Percentiles rank a stretch among this genome's conserved stretches.
phyloP scores from a whole-genome alignment of 305 asterid genomes.

The Rubia balearica region DNA sequence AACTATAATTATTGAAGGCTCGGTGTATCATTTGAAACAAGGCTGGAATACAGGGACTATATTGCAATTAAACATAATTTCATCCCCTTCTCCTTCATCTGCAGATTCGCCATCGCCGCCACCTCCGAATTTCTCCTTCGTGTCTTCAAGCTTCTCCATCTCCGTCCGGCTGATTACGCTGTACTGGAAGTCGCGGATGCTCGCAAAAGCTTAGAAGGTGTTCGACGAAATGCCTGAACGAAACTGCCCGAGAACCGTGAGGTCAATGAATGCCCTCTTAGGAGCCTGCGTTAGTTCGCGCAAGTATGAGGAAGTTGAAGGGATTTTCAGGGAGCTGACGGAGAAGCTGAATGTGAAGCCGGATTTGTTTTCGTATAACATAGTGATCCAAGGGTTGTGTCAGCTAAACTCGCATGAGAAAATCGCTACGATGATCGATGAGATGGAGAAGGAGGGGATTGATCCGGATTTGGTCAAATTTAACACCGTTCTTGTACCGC shows the following conservation, averaged over 20 bases:
- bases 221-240: slow-evolving; percentile 41
- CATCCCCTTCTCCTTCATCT: too few relatives aligned
- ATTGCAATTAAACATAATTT: too few relatives aligned
- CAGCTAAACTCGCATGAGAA: slow-evolving; percentile 25
- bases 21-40: too few relatives aligned
- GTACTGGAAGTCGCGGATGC: slow-evolving; percentile 34
- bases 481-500: slow-evolving; percentile 27
- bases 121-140: too few relatives aligned
- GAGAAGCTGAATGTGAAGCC: slow-evolving; percentile 26
- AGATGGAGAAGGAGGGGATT: slow-evolving; percentile 29
- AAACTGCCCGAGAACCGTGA: slow-evolving; percentile 27
- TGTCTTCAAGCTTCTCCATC: background rate
- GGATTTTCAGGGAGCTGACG: slow-evolving; percentile 27
- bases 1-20: too few relatives aligned
- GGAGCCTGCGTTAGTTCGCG: slow-evolving; percentile 33
- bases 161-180: slow-evolving; percentile 22
- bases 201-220: slow-evolving; percentile 32
- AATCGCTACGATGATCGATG: slow-evolving; percentile 18
- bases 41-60: too few relatives aligned
- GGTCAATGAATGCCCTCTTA: slow-evolving; percentile 42
- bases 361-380: slow-evolving; percentile 30
- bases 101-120: too few relatives aligned
- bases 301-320: slow-evolving; percentile 22
- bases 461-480: slow-evolving; percentile 32
- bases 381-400: slow-evolving; percentile 33